These are phyloP conservation scores for Ilex paraguariensis DNA, from an alignment of 305 asterid species.

Conservation along the genomic window DNA sequence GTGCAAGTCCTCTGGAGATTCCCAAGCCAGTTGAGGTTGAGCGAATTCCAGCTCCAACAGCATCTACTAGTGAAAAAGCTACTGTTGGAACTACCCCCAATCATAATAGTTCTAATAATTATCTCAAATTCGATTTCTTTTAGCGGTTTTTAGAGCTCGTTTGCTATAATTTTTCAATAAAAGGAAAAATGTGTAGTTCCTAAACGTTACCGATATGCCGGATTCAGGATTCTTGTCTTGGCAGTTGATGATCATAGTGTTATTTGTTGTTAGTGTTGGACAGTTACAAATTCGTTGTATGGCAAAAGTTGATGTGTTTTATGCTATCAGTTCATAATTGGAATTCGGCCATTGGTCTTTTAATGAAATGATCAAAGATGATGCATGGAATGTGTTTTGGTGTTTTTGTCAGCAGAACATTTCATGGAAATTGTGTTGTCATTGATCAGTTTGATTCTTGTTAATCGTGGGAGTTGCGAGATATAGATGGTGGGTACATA, in stretches of 20 bases:
- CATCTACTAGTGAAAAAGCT: constrained; percentile 36
- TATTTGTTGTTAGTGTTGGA: constrained; percentile 11
- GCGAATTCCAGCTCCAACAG: constrained; percentile 40
- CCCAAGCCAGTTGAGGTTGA: constrained; percentile 77
- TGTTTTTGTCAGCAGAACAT: too few relatives aligned
- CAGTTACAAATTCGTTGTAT: constrained; percentile 12
- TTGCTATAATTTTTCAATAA: constrained; percentile 10
- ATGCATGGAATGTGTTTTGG: too few relatives aligned
- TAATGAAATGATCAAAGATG: too few relatives aligned
- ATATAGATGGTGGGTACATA: too few relatives aligned
- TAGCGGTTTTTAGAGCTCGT: constrained; percentile 22
- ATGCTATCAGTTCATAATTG: constrained; percentile 19
- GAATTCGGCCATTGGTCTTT: constrained; percentile 5
- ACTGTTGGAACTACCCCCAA: constrained; percentile 28
- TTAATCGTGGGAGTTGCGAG: too few relatives aligned
- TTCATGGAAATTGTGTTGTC: too few relatives aligned
- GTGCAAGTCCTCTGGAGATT: constrained; percentile 86
- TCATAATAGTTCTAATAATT: constrained; percentile 44
- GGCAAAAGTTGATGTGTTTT: constrained; percentile 17
- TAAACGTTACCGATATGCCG: constrained; percentile 15
- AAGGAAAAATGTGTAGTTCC: constrained; percentile 11
- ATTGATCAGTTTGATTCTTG: too few relatives aligned
- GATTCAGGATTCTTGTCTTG: neutral
- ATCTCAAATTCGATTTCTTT: constrained; percentile 85
- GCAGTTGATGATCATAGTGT: constrained; percentile 15